A percentile compares a stretch with the other conserved stretches of the same genome.
Conservation (phyloP, 495 filamentous ascomycete genomes). For the Penicillium robsamsonii region DNA sequence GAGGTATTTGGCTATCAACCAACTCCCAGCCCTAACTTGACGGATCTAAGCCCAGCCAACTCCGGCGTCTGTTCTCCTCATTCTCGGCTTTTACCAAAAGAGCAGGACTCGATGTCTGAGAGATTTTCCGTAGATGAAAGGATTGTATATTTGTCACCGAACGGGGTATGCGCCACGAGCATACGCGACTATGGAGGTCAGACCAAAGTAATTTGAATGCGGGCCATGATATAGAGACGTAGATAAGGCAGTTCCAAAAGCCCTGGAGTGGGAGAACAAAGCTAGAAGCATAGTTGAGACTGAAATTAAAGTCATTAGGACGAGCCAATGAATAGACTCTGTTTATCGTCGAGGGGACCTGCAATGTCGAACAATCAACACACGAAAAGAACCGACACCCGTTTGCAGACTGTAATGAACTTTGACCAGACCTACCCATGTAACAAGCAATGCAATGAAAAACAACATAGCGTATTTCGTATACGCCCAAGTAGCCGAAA, state of each 20-base stretch:
- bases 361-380: not conserved
- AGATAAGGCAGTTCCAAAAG: constrained; percentile 85
- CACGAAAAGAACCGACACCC: not conserved
- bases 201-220: constrained; percentile 28
- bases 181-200: constrained; percentile 10
- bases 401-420: not conserved
- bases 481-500: constrained; percentile 66
- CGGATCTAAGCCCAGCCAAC: constrained; percentile 4
- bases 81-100: not conserved
- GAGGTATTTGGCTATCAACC: not conserved
- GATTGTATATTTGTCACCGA: not conserved
- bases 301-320: constrained; percentile 49
- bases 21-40: constrained; percentile 4
- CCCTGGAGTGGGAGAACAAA: constrained; percentile 82
- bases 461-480: constrained; percentile 83
- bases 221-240: constrained; percentile 60
- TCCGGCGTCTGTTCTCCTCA: constrained; percentile 1
- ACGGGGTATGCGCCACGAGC: not conserved
- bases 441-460: constrained; percentile 76
- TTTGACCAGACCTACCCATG: constrained; percentile 56
- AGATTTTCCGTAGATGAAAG: not conserved
- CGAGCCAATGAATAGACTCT: constrained; percentile 67
- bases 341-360: constrained; percentile 77
- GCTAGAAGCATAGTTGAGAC: constrained; percentile 66
- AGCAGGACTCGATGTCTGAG: not conserved